These are phyloP conservation scores for Thelonectria olida DNA, from an alignment of 2,329 filamentous ascomycete genomes.

Conservation along the genomic window DNA sequence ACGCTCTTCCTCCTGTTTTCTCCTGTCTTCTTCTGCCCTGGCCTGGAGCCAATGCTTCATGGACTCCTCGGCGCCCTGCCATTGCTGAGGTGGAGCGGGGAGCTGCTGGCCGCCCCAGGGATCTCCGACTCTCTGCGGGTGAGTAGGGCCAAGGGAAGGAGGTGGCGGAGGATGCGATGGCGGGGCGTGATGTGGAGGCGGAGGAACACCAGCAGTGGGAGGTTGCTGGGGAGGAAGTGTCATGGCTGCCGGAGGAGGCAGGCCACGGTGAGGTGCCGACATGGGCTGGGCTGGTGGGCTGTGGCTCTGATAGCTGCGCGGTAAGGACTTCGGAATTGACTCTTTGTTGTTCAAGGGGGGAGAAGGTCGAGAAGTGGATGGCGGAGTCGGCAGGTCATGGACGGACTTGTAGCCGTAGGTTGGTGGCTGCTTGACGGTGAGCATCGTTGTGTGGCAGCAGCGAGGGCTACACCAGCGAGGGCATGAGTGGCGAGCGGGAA, in stretches of 20 bases:
- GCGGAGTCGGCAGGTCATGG: constrained; percentile 70
- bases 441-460: constrained; percentile 59
- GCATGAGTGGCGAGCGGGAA: constrained; percentile 37
- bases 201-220: constrained; percentile 39
- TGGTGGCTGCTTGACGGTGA: constrained; percentile 68
- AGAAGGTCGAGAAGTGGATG: constrained; percentile 63
- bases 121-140: constrained; percentile 44
- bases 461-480: constrained; percentile 38
- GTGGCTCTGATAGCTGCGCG: constrained; percentile 52
- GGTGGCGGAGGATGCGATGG: constrained; percentile 41
- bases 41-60: constrained; percentile 77
- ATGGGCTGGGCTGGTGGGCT: constrained; percentile 65
- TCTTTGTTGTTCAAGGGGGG: constrained; percentile 63
- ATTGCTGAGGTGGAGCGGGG: constrained; percentile 71
- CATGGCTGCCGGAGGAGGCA: constrained; percentile 75
- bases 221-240: constrained; percentile 62
- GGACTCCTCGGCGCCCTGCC: constrained; percentile 74
- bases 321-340: constrained; percentile 51
- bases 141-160: constrained; percentile 39
- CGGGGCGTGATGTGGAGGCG: constrained; percentile 42
- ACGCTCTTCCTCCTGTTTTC: constrained; percentile 79
- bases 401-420: constrained; percentile 67
- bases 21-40: constrained; percentile 77
- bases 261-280: constrained; percentile 74
- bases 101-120: constrained; percentile 63